Evolutionary conservation across 2,329 filamentous ascomycete genomes (phyloP), one percentile per base, ranked within the genome.

Genomic region (Elsinoe batatas): DNA sequence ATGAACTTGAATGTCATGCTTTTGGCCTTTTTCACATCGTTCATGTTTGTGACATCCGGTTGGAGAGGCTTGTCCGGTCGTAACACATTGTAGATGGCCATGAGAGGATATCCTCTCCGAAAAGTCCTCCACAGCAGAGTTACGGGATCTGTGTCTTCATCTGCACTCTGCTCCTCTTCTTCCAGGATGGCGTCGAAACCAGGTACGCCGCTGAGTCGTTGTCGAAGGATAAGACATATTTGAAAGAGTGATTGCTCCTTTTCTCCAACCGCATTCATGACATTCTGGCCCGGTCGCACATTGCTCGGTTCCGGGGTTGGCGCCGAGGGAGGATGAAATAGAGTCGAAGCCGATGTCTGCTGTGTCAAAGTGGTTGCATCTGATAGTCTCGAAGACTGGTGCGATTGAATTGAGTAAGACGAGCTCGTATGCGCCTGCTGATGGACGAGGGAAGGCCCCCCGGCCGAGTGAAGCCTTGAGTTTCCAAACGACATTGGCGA

Each of bases 191-290:
- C 54, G 60, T 89, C 83, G 67, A 97, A 96, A 57, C 82, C 86
- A 3, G 90, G 90, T 7, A 97, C 90, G 61, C 86, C 85, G 56
- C 83, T 79, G 59, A 98, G 76, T 60, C 93, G 83, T 72, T 85
- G 83, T 68, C 88, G 88, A 59, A 97, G 77, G 54, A 85, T 83
- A 62, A 95, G 80, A 69, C 93, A 97, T 70, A 95, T 95, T 71
- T 97, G 91, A 71, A 95, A 98, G 20, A 98, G 81, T 10, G 91
- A 96, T 58, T 85, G 81, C 56, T 88, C 88, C 61, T 93, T 91
- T 69, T 95, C 91, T 68, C 91, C 93, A 69, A 88, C 87, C 71
- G 91, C 88, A 73, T 98, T 98, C 77, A 98, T 95, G 69, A 98
- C 95, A 71, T 95, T 96, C 69, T 87, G 81, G 58, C 87, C 89